Conservation (phyloP, 1,139 yeast genomes). For the Yamadazyma dendronema region DNA sequence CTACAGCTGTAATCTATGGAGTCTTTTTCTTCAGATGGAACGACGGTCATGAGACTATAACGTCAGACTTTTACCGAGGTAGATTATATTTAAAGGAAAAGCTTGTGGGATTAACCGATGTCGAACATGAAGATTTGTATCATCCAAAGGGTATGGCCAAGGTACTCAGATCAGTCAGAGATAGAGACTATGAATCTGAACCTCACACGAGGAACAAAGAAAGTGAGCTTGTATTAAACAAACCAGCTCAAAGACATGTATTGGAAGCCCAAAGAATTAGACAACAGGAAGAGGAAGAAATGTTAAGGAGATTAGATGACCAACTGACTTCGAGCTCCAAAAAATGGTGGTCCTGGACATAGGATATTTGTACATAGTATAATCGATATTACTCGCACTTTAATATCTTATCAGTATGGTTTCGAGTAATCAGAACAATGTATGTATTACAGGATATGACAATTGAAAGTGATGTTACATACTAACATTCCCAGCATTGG, state of each 20-base stretch:
- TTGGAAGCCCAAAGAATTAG: constrained; percentile 71
- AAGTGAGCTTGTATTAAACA: constrained; percentile 53
- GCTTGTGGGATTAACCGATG: constrained; percentile 52
- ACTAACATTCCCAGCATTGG: constrained; percentile 8
- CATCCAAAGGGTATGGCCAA: constrained; percentile 38
- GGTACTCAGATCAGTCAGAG: constrained; percentile 40
- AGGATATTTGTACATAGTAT: background rate
- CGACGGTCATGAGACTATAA: constrained; percentile 76
- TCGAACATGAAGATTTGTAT: constrained; percentile 63
- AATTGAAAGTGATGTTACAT: too few relatives aligned
- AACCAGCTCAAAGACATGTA: constrained; percentile 71
- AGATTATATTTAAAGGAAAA: constrained; percentile 57
- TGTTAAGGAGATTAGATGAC: constrained; percentile 48
- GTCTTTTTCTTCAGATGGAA: constrained; percentile 82
- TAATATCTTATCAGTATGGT: background rate
- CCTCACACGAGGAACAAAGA: constrained; percentile 40
- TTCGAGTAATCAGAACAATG: too few relatives aligned
- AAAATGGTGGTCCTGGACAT: constrained; percentile 21
- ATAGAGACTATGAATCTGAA: constrained; percentile 43
- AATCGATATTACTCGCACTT: background rate
- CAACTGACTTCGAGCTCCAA: constrained; percentile 20
- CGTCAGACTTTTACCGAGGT: constrained; percentile 63
- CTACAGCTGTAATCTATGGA: constrained; percentile 51
- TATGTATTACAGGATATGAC: too few relatives aligned
- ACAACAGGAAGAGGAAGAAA: constrained; percentile 68